These are phyloP conservation scores for Litsea cubeba DNA, from an alignment of 164 flowering plant species.

Conservation along the genomic window DNA sequence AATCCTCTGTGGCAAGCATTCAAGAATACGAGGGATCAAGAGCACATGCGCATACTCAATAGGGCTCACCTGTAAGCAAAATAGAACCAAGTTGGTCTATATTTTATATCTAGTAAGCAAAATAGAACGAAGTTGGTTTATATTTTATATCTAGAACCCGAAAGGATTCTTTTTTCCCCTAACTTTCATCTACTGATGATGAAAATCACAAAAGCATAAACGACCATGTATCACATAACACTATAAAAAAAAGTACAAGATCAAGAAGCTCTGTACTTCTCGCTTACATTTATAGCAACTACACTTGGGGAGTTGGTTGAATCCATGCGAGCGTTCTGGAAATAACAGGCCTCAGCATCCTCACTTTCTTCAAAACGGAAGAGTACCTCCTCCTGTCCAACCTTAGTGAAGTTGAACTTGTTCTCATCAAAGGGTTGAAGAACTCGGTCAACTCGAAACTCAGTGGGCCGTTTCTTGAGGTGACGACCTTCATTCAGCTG, in stretches of 20 bases:
- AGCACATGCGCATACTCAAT: slow-evolving; percentile 92
- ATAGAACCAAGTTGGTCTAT: neutral
- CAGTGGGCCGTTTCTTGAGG: slow-evolving; percentile 81
- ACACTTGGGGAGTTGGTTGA: slow-evolving; percentile 45
- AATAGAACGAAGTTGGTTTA: neutral
- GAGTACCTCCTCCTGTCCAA: slow-evolving; percentile 85
- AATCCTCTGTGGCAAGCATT: slow-evolving; percentile 73
- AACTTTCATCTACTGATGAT: too few species aligned
- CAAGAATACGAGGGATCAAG: slow-evolving; percentile 63
- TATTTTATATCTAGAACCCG: neutral
- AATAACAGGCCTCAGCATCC: slow-evolving; percentile 29
- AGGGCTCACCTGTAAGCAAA: slow-evolving; percentile 66
- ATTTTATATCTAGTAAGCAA: slow-evolving; percentile 1
- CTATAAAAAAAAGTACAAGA: neutral
- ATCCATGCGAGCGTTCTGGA: slow-evolving; percentile 30
- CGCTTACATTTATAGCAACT: slow-evolving; percentile 76
- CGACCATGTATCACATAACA: neutral
- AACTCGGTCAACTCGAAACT: slow-evolving; percentile 69
- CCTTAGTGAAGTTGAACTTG: slow-evolving; percentile 86
- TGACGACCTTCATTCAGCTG: slow-evolving; percentile 90
- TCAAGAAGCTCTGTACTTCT: neutral
- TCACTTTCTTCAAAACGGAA: slow-evolving; percentile 58
- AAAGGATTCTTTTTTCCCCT: neutral
- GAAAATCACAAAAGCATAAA: neutral
- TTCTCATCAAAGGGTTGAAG: slow-evolving; percentile 78